Evolutionary conservation across 1,284 basidiomycete genomes (phyloP).

Genomic region (Tremellales sp.): DNA sequence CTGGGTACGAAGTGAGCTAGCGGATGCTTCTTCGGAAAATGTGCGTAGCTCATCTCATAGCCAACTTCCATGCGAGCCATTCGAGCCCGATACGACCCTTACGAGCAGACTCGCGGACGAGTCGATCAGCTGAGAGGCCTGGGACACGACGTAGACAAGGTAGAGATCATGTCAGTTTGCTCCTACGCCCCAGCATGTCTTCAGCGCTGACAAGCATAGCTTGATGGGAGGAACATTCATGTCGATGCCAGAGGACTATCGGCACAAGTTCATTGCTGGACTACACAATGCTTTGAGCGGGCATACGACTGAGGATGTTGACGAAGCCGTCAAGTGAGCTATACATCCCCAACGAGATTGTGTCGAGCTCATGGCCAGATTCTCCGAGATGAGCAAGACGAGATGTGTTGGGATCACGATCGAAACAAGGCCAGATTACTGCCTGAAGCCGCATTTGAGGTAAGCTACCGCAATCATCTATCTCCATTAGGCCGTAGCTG

Average conservation of each 20-base stretch:
- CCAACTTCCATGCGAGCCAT: constrained; percentile 99
- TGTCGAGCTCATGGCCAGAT: constrained; percentile 52
- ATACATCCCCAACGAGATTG: background rate
- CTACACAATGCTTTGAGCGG: constrained; percentile 96
- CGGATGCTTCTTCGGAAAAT: too few relatives aligned
- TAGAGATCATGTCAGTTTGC: constrained; percentile 75
- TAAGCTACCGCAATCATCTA: constrained; percentile 35
- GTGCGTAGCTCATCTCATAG: background rate
- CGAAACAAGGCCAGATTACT: constrained; percentile 98
- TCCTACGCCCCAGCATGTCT: background rate
- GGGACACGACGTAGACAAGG: constrained; percentile 97
- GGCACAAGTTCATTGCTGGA: constrained; percentile 89
- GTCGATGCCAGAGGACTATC: constrained; percentile 96
- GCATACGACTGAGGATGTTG: constrained; percentile 86
- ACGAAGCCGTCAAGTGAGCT: constrained; percentile 84
- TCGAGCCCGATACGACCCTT: constrained; percentile 95
- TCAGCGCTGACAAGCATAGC: constrained; percentile 16
- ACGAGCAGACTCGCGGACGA: constrained; percentile 91
- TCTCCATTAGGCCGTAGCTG: background rate
- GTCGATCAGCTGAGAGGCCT: constrained; percentile 93
- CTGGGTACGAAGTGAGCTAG: constrained; percentile 74
- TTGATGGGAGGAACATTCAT: constrained; percentile 99
- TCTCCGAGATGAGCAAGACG: constrained; percentile 93
- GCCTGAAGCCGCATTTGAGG: constrained; percentile 91
- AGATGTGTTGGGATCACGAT: constrained; percentile 99